A percentile compares a stretch with the other conserved stretches of the same genome.
Evolutionary conservation across 176 grass and related monocot species (phyloP).

Genomic region (barley (Hordeum vulgare)): DNA sequence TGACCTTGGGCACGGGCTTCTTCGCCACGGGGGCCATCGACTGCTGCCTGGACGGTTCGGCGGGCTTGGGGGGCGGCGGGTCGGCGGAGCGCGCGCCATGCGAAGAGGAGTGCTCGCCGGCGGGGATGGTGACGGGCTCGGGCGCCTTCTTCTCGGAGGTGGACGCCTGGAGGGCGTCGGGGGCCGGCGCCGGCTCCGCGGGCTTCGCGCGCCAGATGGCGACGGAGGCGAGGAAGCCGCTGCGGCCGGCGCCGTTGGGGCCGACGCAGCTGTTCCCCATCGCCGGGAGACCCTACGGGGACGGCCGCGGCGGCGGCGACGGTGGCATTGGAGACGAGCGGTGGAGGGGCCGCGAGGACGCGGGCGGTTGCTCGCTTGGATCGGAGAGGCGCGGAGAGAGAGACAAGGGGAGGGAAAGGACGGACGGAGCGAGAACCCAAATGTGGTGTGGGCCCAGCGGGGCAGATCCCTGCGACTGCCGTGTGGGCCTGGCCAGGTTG

Average conservation of each 20-base stretch:
- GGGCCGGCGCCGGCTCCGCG: slow-evolving; percentile 14
- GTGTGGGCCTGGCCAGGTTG: background rate
- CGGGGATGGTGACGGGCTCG: slow-evolving; percentile 48
- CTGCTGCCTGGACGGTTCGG: background rate
- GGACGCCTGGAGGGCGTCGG: slow-evolving; percentile 26
- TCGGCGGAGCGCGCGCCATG: slow-evolving; percentile 19
- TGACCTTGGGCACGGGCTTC: slow-evolving; percentile 43
- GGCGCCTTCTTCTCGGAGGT: slow-evolving; percentile 39
- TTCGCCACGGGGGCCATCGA: slow-evolving; percentile 19
- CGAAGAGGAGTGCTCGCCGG: slow-evolving; percentile 13
- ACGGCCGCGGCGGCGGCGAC: slow-evolving; percentile 21
- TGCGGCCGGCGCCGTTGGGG: slow-evolving; percentile 40
- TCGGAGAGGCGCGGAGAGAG: slow-evolving; percentile 19
- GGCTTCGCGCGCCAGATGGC: slow-evolving; percentile 39
- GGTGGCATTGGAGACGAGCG: slow-evolving; percentile 44
- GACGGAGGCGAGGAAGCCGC: slow-evolving; percentile 49
- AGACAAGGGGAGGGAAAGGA: background rate
- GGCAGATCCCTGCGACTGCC: background rate
- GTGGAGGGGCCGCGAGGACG: slow-evolving; percentile 31
- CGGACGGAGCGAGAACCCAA: background rate
- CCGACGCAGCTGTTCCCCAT: slow-evolving; percentile 65
- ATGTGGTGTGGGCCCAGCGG: slow-evolving; percentile 7
- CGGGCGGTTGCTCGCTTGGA: slow-evolving; percentile 30
- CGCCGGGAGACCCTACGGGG: slow-evolving; percentile 36
- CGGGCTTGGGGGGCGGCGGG: background rate